phyloP scores from a whole-genome alignment of 1,284 basidiomycete genomes.

The Heterobasidion parviporum region DNA sequence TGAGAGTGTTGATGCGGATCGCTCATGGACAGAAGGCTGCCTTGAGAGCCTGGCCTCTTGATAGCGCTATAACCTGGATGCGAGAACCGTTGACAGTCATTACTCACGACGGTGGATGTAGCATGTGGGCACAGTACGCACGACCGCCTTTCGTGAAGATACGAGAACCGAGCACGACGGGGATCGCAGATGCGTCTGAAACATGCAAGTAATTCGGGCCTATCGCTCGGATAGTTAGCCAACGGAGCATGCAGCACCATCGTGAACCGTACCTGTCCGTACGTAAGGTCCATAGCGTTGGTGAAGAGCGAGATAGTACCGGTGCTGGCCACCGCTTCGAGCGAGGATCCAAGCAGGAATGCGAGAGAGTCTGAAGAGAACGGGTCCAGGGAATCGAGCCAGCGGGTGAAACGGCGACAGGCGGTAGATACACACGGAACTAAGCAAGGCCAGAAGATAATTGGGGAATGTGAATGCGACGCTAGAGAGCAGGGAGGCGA shows the following conservation, averaged over 20 bases:
- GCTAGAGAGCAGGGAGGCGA: not conserved
- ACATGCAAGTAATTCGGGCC: conserved; percentile 22
- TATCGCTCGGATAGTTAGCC: not conserved
- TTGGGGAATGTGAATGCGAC: not conserved
- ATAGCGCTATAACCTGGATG: not conserved
- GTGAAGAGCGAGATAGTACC: conserved; percentile 25
- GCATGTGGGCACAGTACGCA: conserved; percentile 1
- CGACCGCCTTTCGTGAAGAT: conserved; percentile 18
- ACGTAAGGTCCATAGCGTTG: conserved; percentile 34
- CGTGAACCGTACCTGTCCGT: conserved; percentile 24
- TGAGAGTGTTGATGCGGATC: conserved; percentile 32
- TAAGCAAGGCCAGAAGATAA: conserved; percentile 10
- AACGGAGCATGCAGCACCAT: not conserved
- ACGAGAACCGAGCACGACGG: conserved; percentile 11
- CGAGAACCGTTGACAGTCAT: no score
- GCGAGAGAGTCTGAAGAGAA: conserved; percentile 27
- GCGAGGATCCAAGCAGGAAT: conserved; percentile 21
- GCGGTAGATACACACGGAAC: conserved; percentile 29
- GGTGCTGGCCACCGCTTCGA: conserved; percentile 26
- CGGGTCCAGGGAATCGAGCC: conserved; percentile 31
- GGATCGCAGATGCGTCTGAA: conserved; percentile 13
- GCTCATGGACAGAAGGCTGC: conserved; percentile 18
- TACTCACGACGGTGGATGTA: no score
- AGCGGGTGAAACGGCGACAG: conserved; percentile 37
- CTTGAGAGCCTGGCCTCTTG: not conserved